Evolutionary conservation across 495 filamentous ascomycete genomes (phyloP), one percentile per base, ranked within the genome.

Genomic region (Lasiosphaeria hispida): DNA sequence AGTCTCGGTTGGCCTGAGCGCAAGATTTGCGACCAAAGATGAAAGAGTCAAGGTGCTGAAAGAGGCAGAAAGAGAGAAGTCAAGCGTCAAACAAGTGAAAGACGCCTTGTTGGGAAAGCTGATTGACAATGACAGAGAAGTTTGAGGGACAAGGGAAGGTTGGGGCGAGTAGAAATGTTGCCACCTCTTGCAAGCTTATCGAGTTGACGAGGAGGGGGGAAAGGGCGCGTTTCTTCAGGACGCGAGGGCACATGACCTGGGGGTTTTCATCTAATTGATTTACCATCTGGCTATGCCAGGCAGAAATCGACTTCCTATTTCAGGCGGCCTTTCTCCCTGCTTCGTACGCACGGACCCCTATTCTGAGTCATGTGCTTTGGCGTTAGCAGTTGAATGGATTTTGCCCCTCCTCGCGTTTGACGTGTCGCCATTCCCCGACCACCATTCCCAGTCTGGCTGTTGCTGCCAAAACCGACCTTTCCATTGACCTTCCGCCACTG

Each of bases 401-500:
- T 57, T 53, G 61, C 66, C 68, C 66, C 66, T 60, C 68, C 48
- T 58, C 68, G 66, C 68, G 68, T 67, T 55, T 40, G 14, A 48
- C 17, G 53, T 51, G 63, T 63, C 50, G 57, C 35, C 11, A 23
- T 7, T 17, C 13, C 35, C 44, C 14, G 30, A 52, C 10, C 7
- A 14, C 17, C 7, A 34, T 45, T 45, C 14, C 11, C 47, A 5
- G 34, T 17, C 34, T 14, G 2, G 34, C 33, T 13, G 39, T 15
- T 11, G 39, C 39, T 41, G 7, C 39, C 3, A 41, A 8, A 13
- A 1, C 11, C 14, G 11, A 41, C 10, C 39, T 15, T 47, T 39
- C 15, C 33, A 2, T 48, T 48, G 1, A 19, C 10, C 6, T 40
- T 11, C 14, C 38, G 3, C 3, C 23, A 30, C 5, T 30, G 2